phyloP scores from a whole-genome alignment of 192 early-diverging fungal species.

The Coemansia sp. region DNA sequence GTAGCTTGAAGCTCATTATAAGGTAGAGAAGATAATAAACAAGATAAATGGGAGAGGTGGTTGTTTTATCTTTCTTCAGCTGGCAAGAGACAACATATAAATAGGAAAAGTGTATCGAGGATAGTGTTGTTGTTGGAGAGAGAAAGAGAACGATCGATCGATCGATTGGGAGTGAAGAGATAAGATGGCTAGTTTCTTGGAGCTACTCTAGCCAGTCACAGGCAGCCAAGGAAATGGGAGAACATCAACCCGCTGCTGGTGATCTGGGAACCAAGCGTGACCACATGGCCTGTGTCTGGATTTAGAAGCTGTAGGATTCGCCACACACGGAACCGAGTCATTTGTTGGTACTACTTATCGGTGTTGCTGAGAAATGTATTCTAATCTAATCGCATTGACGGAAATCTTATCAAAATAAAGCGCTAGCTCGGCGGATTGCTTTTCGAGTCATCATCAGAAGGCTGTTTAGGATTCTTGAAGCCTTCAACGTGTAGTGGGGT shows the following conservation, averaged over 20 bases:
- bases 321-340: too few relatives aligned
- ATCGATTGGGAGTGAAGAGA: too few relatives aligned
- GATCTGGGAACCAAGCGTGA: background rate
- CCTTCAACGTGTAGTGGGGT: slow-evolving; percentile 17
- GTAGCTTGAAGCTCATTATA: slow-evolving; percentile 55
- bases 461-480: slow-evolving; percentile 9
- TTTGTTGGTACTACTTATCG: too few relatives aligned
- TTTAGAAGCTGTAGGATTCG: background rate
- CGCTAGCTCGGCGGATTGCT: too few relatives aligned
- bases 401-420: too few relatives aligned
- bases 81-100: background rate
- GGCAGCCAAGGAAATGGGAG: background rate
- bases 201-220: background rate
- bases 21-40: too few relatives aligned
- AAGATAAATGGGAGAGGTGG: too few relatives aligned
- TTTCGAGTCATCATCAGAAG: background rate
- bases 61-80: too few relatives aligned
- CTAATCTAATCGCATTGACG: background rate
- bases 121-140: background rate
- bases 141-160: too few relatives aligned
- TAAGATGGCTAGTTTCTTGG: background rate
- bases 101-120: background rate
- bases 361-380: too few relatives aligned
- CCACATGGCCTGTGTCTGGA: background rate
- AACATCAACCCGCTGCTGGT: too few relatives aligned